Base-by-base conservation (phyloP, 2,329 filamentous ascomycete species). In the Paecilomyces sp. region DNA sequence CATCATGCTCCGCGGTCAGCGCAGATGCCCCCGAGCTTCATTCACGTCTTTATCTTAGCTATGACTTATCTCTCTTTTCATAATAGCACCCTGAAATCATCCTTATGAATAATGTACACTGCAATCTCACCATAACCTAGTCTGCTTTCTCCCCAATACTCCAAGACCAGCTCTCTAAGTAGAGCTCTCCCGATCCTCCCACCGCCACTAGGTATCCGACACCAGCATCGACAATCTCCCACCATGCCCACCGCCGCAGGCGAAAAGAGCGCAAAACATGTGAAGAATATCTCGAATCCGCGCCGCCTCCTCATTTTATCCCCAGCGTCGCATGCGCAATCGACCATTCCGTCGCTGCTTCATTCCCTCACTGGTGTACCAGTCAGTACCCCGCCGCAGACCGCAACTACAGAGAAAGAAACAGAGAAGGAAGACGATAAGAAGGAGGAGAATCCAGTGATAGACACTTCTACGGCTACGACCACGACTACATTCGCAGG, bases 241-340 rank as follows among this genome's bases (percentile, higher is more conserved):
- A 57, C 52, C 52, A 60, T 24, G 33, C 34, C 28, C 36, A 54
- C 60, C n/a, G 15, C 56, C 56, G 47, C 55, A 62, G 24, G 66
- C 60, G 9, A 47, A 55, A 57, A 57, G 54, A 52, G 36, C 60
- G 55, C 33, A 33, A 52, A 50, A 30, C 33, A 24, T 13, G 56
- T 57, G 24, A 66, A 68, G 58, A 62, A 58, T 55, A 74, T 77
- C 62, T 57, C 67, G 58, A 76, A 74, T 58, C 72, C 76, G n/a
- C 74, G 74, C 58, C 75, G 75, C 15, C 73, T 78, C 55, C 68
- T 78, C 62, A 73, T 77, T 55, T 70, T 78, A 56, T 69, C 75
- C 5, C 74, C 76, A 18, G 66, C 68, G 5, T 63, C 68, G 9
- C 72, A 77, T 61, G 74, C 74, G 5, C 64, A 66, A 25, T 28